Conservation (phyloP, 2,329 filamentous ascomycete genomes). For the Aspergillus nomiae region DNA sequence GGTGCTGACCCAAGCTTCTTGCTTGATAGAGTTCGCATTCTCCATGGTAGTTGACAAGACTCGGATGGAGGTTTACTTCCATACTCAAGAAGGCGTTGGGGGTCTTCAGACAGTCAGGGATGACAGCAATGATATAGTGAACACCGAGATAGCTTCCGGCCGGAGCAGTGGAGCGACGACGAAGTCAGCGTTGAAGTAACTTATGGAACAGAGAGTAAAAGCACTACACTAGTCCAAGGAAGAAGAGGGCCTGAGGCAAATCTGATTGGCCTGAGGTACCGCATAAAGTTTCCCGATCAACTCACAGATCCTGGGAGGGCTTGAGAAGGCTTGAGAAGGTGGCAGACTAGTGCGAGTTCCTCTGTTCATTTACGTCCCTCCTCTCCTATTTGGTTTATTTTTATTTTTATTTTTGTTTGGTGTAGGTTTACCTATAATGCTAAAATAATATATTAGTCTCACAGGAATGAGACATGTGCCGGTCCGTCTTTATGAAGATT, state of each 20-base stretch:
- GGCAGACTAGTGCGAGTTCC: not conserved
- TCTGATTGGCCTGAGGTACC: constrained; percentile 4
- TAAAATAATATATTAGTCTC: not conserved
- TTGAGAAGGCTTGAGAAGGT: no score
- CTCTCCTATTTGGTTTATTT: not conserved
- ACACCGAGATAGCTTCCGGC: not conserved
- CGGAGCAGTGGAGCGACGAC: not conserved
- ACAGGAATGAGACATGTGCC: not conserved
- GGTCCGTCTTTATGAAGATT: not conserved
- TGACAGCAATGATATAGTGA: not conserved
- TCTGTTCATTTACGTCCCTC: not conserved
- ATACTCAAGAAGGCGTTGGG: constrained; percentile 14
- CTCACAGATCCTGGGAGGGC: not conserved
- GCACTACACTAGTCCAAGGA: not conserved
- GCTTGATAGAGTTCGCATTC: constrained; percentile 12
- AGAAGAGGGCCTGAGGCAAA: not conserved
- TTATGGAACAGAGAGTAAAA: not conserved
- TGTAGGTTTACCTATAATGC: not conserved
- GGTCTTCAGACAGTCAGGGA: not conserved
- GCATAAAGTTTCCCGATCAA: constrained; percentile 3
- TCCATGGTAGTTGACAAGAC: constrained; percentile 13
- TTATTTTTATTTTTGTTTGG: not conserved
- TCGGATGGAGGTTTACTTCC: constrained; percentile 10
- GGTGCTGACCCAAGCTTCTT: constrained; percentile 5
- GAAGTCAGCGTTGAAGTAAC: not conserved